These are phyloP conservation scores for Camelina neglecta DNA, from an alignment of 345 rosid genomes.

Conservation along the genomic window DNA sequence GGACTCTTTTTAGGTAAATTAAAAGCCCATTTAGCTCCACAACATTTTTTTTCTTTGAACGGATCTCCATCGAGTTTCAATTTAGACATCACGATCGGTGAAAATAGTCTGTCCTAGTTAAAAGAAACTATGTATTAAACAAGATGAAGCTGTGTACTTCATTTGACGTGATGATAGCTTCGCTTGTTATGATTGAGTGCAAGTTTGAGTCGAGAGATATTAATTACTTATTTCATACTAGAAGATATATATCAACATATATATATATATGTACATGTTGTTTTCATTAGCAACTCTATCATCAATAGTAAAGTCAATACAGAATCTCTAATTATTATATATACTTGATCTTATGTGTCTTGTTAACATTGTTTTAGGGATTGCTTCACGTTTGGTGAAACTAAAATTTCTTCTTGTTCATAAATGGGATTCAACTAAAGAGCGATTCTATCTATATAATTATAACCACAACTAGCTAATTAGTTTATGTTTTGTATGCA, in stretches of 20 bases:
- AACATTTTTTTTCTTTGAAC: no score
- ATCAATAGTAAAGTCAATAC: slow-evolving; percentile 25
- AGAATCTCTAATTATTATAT: background rate
- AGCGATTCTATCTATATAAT: no score
- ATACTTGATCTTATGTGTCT: background rate
- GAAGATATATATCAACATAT: background rate
- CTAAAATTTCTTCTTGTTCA: no score
- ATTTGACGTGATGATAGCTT: background rate
- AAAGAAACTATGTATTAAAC: background rate
- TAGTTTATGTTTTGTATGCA: no score
- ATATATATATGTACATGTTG: background rate
- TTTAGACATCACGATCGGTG: no score
- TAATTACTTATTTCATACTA: background rate
- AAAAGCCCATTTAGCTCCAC: slow-evolving; percentile 15
- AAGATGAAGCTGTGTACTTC: background rate
- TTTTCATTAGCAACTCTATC: slow-evolving; percentile 14
- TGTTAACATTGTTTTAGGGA: no score
- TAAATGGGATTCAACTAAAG: no score
- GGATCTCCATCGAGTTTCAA: background rate
- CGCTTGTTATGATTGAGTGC: slow-evolving; percentile 27
- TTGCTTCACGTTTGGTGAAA: no score
- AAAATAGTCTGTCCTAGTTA: no score
- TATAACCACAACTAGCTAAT: no score
- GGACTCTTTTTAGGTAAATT: background rate
- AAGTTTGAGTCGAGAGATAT: slow-evolving; percentile 31